Conservation (phyloP, 768 basidiomycete species). For the Leccinum broughii region DNA sequence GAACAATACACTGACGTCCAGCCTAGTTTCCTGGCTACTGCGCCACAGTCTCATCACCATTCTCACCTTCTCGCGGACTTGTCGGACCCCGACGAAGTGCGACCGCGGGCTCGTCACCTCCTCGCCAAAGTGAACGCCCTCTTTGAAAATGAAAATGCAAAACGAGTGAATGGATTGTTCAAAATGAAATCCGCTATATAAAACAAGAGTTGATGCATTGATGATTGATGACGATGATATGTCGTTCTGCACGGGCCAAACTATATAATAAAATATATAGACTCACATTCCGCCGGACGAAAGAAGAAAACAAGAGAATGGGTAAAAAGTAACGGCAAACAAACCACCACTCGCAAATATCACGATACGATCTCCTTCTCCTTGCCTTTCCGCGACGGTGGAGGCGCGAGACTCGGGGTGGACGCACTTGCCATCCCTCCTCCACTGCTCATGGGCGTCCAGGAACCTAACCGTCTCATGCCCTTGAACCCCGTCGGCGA, state of each 20-base stretch:
- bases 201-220: conserved; percentile 15
- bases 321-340: not conserved
- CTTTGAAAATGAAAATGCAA: conserved; percentile 1
- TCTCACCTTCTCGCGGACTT: conserved; percentile 8
- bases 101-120: not conserved
- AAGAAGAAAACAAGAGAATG: not conserved
- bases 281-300: conserved; percentile 5
- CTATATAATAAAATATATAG: not conserved
- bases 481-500: conserved; percentile 31
- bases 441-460: conserved; percentile 31
- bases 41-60: too few relatives aligned
- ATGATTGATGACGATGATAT: conserved; percentile 6
- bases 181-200: conserved; percentile 14
- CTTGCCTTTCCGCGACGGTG: conserved; percentile 49
- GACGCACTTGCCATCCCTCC: conserved; percentile 40
- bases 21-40: too few relatives aligned
- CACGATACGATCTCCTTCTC: conserved; percentile 37
- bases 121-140: not conserved
- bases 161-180: conserved; percentile 20
- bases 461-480: conserved; percentile 40
- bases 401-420: conserved; percentile 35
- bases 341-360: not conserved
- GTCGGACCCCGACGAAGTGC: conserved; percentile 3
- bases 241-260: not conserved
- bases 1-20: too few relatives aligned